Evolutionary conservation across 208 protist genomes (phyloP), one percentile per base, ranked within the genome.

Genomic region (Acanthamoeba royreba): DNA sequence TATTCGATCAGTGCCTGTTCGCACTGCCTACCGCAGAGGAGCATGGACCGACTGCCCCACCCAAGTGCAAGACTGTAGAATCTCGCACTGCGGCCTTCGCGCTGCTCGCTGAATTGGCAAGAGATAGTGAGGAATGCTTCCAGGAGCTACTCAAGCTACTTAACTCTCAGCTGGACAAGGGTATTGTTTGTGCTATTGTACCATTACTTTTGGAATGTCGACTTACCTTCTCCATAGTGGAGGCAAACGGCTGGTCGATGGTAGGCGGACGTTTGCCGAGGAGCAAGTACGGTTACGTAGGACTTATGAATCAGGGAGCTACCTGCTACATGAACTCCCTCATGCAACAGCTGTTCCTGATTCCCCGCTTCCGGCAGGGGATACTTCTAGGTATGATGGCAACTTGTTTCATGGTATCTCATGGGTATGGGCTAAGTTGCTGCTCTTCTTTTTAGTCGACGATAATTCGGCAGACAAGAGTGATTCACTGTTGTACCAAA

Each of bases 321-420:
- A 98, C 97, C 3, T 98, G 97, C 94, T 98, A 98, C 92, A 97
- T 98, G 95, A 98, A 98, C 92, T 97, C 96, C 19, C 55, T 97
- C 13, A 35, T 98, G 25, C 97, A 97, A 89, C 97, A 98, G 94
- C 83, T 98, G 17, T 97, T 93, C 74, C n/a, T 94, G 38, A 77
- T 97, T 40, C 95, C 94, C 9, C 28, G 85, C 31, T 94, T 95
- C 63, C 63, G 94, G 19, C n/a, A 79, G 33, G 94, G 87, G 33
- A 77, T 95, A 38, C 89, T 93, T 25, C 83, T 94, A 0, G 55
- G 42, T 81, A 77, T 22, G 66, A 13, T n/a, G n/a, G n/a, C n/a
- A n/a, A n/a, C n/a, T n/a, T n/a, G n/a, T n/a, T n/a, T n/a, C n/a
- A n/a, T n/a, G n/a, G n/a, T n/a, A n/a, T n/a, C n/a, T n/a, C n/a